Base-by-base conservation (phyloP, 208 protist species). In the Phytomonas sp. region DNA sequence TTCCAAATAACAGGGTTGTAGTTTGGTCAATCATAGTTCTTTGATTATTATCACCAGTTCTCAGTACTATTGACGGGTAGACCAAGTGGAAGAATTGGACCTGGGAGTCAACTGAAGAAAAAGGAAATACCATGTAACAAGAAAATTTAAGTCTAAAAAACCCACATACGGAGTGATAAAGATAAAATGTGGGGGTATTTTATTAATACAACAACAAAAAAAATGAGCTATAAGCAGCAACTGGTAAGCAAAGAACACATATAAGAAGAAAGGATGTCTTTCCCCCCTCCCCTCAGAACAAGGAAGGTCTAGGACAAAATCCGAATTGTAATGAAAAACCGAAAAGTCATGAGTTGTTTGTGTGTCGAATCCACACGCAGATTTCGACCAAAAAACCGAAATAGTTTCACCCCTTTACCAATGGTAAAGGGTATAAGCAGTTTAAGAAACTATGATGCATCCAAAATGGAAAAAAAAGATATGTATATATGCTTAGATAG, bases 171-270 rank as follows among this genome's bases (percentile, higher is more conserved):
- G 36, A 40, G 9, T 13, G 4, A 13, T 40, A 40, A 40, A 40
- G 6, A 9, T 13, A 40, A 40, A 9, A 13, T 40, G 36, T 40
- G 9, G 36, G 36, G 36, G 4, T 32, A 32, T 46, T 33, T 33
- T 68, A 64, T 32, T 68, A 36, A 43, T 74, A 62, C 15, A 4
- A 37, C 26, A 15, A 66, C 30, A 9, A 69, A 37, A 59, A 28
- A 29, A 62, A 20, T 40, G 9, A 40, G 36, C 36, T 9, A 13
- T 40, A 40, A 40, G 36, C 36, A 40, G 36, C 6, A 40, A 40
- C 9, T 40, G 4, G 4, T 40, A 40, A 40, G 36, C 36, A 40
- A 40, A 40, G 9, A 4, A 40, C 36, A 40, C 36, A 40, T 9
- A 40, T 40, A 4, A 40, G 36, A 40, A 9, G 4, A 40, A 40